Percentiles rank a stretch among this genome's conserved stretches.
Conservation (phyloP, 2,329 filamentous ascomycete species). For the Alternaria incomplexa region DNA sequence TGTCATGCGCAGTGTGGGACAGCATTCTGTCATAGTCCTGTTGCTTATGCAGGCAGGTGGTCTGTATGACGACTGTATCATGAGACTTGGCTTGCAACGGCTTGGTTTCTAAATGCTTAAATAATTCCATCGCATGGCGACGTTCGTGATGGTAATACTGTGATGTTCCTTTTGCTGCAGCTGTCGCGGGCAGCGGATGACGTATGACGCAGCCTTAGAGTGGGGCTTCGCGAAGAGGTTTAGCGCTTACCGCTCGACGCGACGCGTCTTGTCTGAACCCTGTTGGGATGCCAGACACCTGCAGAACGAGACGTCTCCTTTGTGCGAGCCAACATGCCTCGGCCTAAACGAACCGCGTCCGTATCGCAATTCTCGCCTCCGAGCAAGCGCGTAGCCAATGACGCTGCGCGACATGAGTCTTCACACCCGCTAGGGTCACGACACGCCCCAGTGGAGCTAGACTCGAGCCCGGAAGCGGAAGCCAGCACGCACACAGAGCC, state of each 20-base stretch:
- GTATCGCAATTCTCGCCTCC: not conserved
- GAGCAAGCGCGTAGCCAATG: not conserved
- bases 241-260: not conserved
- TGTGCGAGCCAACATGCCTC: not conserved
- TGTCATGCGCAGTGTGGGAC: not conserved
- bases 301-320: not conserved
- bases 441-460: not conserved
- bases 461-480: not conserved
- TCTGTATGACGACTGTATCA: not conserved
- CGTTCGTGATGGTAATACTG: not conserved
- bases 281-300: not conserved
- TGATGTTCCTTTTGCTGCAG: not conserved
- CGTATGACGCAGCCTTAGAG: not conserved
- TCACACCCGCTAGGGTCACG: not conserved
- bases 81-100: not conserved
- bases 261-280: not conserved
- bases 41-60: not conserved
- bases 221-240: not conserved
- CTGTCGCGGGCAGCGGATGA: not conserved
- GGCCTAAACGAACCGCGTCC: not conserved
- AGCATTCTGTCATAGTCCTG: not conserved
- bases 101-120: not conserved
- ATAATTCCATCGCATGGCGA: not conserved
- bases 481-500: not conserved
- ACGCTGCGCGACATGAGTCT: not conserved